Evolutionary conservation across 169 alveolate genomes (phyloP), one percentile per base, ranked within the genome.

Genomic region (Eimeria acervulina): DNA sequence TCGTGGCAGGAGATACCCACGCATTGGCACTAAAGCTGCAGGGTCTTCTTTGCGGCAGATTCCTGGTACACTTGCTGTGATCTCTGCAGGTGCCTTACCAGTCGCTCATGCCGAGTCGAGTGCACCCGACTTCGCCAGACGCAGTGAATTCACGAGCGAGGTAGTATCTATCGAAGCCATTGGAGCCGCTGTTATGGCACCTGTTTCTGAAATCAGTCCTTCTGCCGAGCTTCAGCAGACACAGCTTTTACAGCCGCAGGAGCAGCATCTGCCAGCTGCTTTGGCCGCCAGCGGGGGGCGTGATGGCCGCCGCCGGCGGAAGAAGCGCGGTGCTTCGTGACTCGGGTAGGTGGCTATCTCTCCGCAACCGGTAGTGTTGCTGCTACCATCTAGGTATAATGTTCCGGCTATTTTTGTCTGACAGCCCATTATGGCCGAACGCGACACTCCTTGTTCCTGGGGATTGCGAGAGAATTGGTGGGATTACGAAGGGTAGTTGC

Each of bases 231-330:
- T 83, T 33, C 52, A 33, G 55, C 40, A 76, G 61, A 10, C 61
- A 10, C 87, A 42, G 33, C 47, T 13, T 52, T 21, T 42, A 51
- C 70, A 40, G 74, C 33, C 42, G 21, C 31, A 81, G 10, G 72
- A 28, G 90, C 26, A 13, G 76, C 91, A 83, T 28, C 47, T 33
- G 76, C 91, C 26, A 19, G 52, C 70, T 26, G 91, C 47, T 5
- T n/a, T 31, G 61, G 91, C 74, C 31, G 17, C 91, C 74, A 31
- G 36, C 52, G 40, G 42, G 91, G 52, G 91, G 3, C 91, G 91
- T 21, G 91, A 83, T 83, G 91, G 91, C 47, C 91, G 91, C 76
- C 91, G 91, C 38, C 91, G 91, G 28, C 68, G 91, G 76, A 83
- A 83, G 47, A 83, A 51, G 76, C 91, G 91, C 21, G 91, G 91